These are phyloP conservation scores for Hymenoscyphus fructigenus DNA, from an alignment of 2,329 filamentous ascomycete species.

Conservation along the genomic window DNA sequence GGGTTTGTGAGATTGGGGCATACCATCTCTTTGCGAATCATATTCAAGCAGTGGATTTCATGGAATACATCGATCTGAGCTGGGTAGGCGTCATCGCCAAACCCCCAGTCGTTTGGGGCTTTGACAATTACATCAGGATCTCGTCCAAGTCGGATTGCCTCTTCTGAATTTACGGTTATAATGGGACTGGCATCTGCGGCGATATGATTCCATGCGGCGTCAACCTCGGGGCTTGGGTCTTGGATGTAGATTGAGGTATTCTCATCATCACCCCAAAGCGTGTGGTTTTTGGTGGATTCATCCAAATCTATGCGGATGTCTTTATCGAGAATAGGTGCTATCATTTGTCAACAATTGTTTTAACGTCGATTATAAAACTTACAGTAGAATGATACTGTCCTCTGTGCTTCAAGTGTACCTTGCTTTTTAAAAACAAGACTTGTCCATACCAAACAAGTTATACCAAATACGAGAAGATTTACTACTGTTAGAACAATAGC, in stretches of 20 bases:
- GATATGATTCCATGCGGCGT: constrained; percentile 17
- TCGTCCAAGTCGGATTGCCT: constrained; percentile 35
- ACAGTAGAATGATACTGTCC: constrained; percentile 8
- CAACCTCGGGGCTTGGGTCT: constrained; percentile 17
- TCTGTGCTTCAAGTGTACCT: neutral
- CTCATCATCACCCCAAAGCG: constrained; percentile 9
- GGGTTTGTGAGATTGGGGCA: constrained; percentile 29
- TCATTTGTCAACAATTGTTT: neutral
- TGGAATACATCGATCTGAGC: constrained; percentile 38
- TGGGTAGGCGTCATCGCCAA: constrained; percentile 37
- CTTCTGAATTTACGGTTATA: constrained; percentile 29
- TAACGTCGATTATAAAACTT: neutral
- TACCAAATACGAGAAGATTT: constrained; percentile 5
- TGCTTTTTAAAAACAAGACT: neutral
- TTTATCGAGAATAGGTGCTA: constrained; percentile 12
- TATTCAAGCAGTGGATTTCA: constrained; percentile 37
- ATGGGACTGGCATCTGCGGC: constrained; percentile 6
- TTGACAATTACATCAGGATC: constrained; percentile 33
- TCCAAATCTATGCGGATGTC: neutral
- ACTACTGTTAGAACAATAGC: neutral
- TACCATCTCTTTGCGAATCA: constrained; percentile 30
- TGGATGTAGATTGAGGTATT: constrained; percentile 9
- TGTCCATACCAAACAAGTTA: constrained; percentile 3
- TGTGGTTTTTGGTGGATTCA: constrained; percentile 4
- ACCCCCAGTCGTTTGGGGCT: constrained; percentile 33